Base-by-base conservation (phyloP, 2,329 filamentous ascomycete species). In the Simplicillium aogashimaense region DNA sequence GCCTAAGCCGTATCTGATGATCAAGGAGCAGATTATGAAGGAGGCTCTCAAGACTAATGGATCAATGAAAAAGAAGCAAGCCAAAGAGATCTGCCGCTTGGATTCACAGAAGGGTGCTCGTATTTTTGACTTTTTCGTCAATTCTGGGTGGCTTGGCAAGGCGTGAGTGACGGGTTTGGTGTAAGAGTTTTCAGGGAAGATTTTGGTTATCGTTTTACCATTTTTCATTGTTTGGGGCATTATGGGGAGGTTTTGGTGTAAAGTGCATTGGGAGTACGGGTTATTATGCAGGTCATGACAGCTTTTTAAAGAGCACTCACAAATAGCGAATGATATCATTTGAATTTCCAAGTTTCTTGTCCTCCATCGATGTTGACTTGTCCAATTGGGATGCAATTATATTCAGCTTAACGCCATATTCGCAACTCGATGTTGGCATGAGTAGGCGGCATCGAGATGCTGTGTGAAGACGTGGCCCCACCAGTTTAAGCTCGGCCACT, bases 101-200 rank as follows among this genome's bases (percentile, higher is more conserved):
- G 90, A 97, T 54, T 76, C 79, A 9, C 83, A 84, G 47, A 97
- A 95, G 60, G 83, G 85, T 0, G 81, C 83, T 14, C 75, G 86
- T 48, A 78, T 97, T 43, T 95, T 90, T 62, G 92, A 97, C 59
- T 97, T 95, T 58, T 89, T 95, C 65, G 85, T 94, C 46, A 86
- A 88, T 56, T 81, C 81, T 41, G 92, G 90, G 3, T 97, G 90
- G 88, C 81, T 97, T 45, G 83, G 81, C 28, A 92, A 94, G 67
- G 84, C 81, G 18, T 94, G 47, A 58, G 41, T 25, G 20, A 6
- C 29, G 32, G n/a, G 18, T 37, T 40, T 15, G 31, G n/a, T 32
- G 30, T 32, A 9, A 25, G 20, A 25, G 20, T 25, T 25, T 9
- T 25, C 9, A n/a, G n/a, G n/a, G n/a, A n/a, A n/a, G n/a, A 6